Evolutionary conservation across 129 eudicot genomes (phyloP).

Genomic region (Flaveria bidentis): DNA sequence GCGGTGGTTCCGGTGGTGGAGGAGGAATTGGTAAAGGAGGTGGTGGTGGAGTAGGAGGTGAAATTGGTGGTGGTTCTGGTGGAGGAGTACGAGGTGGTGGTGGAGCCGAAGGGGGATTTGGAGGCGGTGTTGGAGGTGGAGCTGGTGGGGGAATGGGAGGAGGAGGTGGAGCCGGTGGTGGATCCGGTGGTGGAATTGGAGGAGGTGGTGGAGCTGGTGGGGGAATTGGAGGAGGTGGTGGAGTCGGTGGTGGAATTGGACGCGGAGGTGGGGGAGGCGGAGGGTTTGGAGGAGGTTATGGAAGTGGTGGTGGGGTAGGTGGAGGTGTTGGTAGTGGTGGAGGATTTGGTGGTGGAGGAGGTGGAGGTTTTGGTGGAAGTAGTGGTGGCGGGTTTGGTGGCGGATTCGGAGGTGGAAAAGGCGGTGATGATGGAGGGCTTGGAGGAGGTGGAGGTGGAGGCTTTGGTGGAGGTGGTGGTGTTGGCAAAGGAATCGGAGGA

Average conservation of each 20-base stretch:
- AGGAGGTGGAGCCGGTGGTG: too few relatives aligned
- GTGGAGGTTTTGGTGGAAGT: conserved; percentile 38
- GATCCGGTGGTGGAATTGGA: neutral
- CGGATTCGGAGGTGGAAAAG: conserved; percentile 39
- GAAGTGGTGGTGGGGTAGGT: conserved; percentile 40
- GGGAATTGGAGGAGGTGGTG: conserved; percentile 3
- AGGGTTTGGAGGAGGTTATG: conserved; percentile 36
- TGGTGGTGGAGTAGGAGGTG: too few relatives aligned
- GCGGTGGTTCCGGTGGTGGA: conserved; percentile 23
- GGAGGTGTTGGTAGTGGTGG: conserved; percentile 36
- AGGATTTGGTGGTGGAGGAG: conserved; percentile 30
- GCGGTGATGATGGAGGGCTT: conserved; percentile 33
- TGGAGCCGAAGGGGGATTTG: too few relatives aligned
- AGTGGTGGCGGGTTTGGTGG: conserved; percentile 25
- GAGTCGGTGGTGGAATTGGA: conserved; percentile 29
- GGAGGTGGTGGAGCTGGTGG: conserved; percentile 18
- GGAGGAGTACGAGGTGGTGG: too few relatives aligned
- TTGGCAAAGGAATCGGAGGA: conserved; percentile 19
- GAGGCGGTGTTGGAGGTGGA: too few relatives aligned
- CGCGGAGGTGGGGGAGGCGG: conserved; percentile 30
- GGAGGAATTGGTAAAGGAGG: conserved; percentile 16
- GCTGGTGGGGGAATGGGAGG: too few relatives aligned
- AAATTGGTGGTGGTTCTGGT: too few relatives aligned
- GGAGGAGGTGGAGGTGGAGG: conserved; percentile 40
- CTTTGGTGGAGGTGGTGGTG: conserved; percentile 31